Conservation (phyloP, 352 stramenopile species). For the Pythium insidiosum region DNA sequence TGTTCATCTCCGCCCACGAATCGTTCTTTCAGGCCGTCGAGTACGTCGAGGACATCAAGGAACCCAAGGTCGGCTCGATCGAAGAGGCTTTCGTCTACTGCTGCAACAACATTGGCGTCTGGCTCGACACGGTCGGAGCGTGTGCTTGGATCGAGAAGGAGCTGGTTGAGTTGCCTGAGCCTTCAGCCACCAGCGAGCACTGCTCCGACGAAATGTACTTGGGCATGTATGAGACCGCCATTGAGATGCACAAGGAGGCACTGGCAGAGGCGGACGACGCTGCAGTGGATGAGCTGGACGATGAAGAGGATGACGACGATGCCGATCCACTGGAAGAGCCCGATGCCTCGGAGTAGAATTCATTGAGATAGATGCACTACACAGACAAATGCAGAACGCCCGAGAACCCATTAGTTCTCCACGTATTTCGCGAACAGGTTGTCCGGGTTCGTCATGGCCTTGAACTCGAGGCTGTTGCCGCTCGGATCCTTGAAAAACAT, state of each 20-base stretch:
- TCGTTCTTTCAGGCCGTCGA: slow-evolving; percentile 77
- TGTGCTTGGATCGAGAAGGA: slow-evolving; percentile 82
- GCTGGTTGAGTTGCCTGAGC: slow-evolving; percentile 36
- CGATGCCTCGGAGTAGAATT: background rate
- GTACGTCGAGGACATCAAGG: slow-evolving; percentile 79
- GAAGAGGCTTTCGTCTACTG: slow-evolving; percentile 81
- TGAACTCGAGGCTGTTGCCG: slow-evolving; percentile 99
- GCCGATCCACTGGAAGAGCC: background rate
- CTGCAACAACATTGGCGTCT: slow-evolving; percentile 75
- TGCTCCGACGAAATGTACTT: slow-evolving; percentile 76
- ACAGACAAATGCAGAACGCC: too few species aligned
- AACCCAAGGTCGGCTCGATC: slow-evolving; percentile 57
- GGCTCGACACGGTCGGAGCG: slow-evolving; percentile 76
- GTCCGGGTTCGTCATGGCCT: slow-evolving; percentile 95
- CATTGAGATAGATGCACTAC: background rate
- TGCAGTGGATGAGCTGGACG: slow-evolving; percentile 14
- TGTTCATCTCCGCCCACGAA: slow-evolving; percentile 73
- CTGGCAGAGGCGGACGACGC: slow-evolving; percentile 26
- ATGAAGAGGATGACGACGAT: slow-evolving; percentile 8
- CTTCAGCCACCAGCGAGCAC: slow-evolving; percentile 40
- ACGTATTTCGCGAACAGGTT: slow-evolving; percentile 99
- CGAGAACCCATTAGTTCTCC: slow-evolving; percentile 70
- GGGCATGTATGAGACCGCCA: slow-evolving; percentile 80
- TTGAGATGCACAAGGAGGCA: slow-evolving; percentile 82
- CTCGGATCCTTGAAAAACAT: slow-evolving; percentile 99